Percentiles rank a stretch among this genome's conserved stretches.
These are phyloP conservation scores for Pythium sp. DNA, from an alignment of 352 stramenopile species.

Conservation along the genomic window DNA sequence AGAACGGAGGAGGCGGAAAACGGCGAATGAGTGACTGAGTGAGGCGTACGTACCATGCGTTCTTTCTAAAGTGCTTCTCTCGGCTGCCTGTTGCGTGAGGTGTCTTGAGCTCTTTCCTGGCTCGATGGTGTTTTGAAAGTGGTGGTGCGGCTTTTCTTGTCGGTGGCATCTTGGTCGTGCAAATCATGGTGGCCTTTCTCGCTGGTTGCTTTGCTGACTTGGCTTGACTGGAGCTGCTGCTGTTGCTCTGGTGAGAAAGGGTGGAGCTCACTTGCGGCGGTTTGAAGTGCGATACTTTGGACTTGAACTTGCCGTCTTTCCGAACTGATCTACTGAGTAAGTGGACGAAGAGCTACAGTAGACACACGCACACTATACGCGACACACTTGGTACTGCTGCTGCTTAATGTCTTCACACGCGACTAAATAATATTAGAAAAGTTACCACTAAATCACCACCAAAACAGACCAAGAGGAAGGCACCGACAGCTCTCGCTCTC, in stretches of 20 bases:
- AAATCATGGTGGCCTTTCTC: not conserved
- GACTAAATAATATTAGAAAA: conserved; percentile 14
- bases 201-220: not conserved
- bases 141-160: not conserved
- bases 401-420: conserved; percentile 3
- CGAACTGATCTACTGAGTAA: too few relatives aligned
- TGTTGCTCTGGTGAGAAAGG: not conserved
- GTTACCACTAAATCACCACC: not conserved
- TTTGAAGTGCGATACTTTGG: not conserved
- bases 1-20: not conserved
- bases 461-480: not conserved
- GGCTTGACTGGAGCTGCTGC: not conserved
- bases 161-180: not conserved
- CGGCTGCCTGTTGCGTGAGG: not conserved
- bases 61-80: not conserved
- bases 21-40: not conserved
- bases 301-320: too few relatives aligned
- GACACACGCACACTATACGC: not conserved
- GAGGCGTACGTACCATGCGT: conserved; percentile 10
- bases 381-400: not conserved
- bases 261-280: not conserved
- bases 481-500: too few relatives aligned
- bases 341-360: not conserved
- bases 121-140: not conserved
- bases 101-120: not conserved